Percentiles rank a stretch among this genome's conserved stretches.
phyloP scores from a whole-genome alignment of 345 rosid species.

The Stellera chamaejasme region DNA sequence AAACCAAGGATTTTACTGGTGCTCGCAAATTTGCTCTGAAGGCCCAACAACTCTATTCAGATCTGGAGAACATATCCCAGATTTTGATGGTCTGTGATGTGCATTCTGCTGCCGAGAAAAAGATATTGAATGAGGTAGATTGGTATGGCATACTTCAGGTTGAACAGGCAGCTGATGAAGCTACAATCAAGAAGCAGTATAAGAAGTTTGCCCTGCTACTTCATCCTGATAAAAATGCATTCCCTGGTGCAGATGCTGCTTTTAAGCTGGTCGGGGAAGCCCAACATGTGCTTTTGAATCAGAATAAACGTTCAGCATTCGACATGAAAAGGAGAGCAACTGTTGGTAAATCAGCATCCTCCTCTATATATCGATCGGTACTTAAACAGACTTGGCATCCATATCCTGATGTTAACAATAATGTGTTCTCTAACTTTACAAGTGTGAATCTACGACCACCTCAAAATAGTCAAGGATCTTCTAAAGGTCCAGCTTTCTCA shows the following conservation, averaged over 20 bases:
- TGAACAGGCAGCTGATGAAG: constrained; percentile 47
- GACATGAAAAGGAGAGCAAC: constrained; percentile 36
- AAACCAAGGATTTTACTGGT: constrained; percentile 36
- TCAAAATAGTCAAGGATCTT: constrained; percentile 26
- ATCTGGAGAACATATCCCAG: constrained; percentile 44
- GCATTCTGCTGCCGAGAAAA: constrained; percentile 53
- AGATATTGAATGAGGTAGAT: constrained; percentile 47
- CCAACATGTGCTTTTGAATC: constrained; percentile 59
- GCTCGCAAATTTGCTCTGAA: constrained; percentile 54
- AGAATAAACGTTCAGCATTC: constrained; percentile 38
- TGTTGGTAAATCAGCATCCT: constrained; percentile 16
- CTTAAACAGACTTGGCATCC: constrained; percentile 18
- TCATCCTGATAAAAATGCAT: constrained; percentile 80
- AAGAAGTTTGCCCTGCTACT: constrained; percentile 65
- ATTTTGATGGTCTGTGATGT: constrained; percentile 73
- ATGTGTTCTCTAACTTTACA: constrained; percentile 14
- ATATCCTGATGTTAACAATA: constrained; percentile 18
- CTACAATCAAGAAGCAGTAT: constrained; percentile 65
- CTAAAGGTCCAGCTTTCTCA: constrained; percentile 35
- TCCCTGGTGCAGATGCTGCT: constrained; percentile 88
- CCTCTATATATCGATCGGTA: constrained; percentile 26
- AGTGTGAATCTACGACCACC: constrained; percentile 26
- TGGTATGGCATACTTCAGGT: constrained; percentile 80
- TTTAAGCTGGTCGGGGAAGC: constrained; percentile 79
- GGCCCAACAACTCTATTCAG: constrained; percentile 54